These are phyloP conservation scores for Cyberlindnera subsufficiens DNA, from an alignment of 805 yeast genomes.

Conservation along the genomic window DNA sequence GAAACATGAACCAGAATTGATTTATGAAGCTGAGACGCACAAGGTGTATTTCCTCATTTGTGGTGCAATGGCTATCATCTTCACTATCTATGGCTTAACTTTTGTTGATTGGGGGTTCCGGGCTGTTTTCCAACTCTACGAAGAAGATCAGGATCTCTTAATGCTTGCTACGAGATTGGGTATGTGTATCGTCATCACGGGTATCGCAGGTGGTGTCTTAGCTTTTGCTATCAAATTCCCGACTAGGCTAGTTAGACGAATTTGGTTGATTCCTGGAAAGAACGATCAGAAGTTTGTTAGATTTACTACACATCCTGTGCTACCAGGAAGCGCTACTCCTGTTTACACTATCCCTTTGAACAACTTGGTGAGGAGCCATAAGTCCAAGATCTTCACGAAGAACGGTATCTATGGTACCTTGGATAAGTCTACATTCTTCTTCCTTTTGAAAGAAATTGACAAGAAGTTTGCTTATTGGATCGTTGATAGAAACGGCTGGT, in stretches of 20 bases:
- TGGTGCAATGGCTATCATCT: constrained; percentile 61
- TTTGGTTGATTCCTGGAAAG: constrained; percentile 70
- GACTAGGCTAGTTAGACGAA: constrained; percentile 63
- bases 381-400: constrained; percentile 77
- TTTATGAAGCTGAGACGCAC: constrained; percentile 83
- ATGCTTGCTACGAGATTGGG: constrained; percentile 31
- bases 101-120: constrained; percentile 51
- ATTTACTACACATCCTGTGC: constrained; percentile 67
- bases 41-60: constrained; percentile 65
- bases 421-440: constrained; percentile 68
- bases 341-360: constrained; percentile 61
- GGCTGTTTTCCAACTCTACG: constrained; percentile 44
- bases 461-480: constrained; percentile 51
- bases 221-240: constrained; percentile 48
- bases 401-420: constrained; percentile 83
- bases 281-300: constrained; percentile 31
- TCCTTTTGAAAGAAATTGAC: constrained; percentile 58
- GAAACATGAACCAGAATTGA: constrained; percentile 59
- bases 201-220: constrained; percentile 27
- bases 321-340: constrained; percentile 72
- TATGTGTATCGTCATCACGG: constrained; percentile 37
- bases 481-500: constrained; percentile 81
- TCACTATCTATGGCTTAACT: constrained; percentile 62
- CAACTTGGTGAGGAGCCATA: constrained; percentile 47
- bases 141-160: constrained; percentile 40